phyloP scores from a whole-genome alignment of 2,329 filamentous ascomycete genomes.

The Pyricularia sp. region DNA sequence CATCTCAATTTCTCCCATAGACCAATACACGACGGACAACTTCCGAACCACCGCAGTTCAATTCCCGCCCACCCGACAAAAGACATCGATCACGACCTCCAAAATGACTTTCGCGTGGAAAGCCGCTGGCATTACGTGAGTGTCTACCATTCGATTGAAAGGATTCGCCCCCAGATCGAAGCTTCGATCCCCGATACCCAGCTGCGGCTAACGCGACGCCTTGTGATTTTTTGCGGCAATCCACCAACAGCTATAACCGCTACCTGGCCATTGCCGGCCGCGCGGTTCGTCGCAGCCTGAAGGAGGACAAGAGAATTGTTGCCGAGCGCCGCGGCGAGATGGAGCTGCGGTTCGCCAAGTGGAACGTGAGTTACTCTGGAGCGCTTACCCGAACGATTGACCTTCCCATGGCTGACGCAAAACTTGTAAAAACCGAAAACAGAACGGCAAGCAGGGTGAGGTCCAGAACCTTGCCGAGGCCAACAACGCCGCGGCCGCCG shows the following conservation, averaged over 20 bases:
- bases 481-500: slow-evolving; percentile 31
- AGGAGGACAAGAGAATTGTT: slow-evolving; percentile 81
- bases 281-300: slow-evolving; percentile 91
- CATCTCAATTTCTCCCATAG: slow-evolving; percentile 12
- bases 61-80: slow-evolving; percentile 19
- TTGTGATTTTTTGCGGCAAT: background rate
- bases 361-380: slow-evolving; percentile 63
- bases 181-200: background rate
- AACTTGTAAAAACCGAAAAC: slow-evolving; percentile 23
- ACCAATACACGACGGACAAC: background rate
- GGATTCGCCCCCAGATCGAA: background rate
- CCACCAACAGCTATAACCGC: slow-evolving; percentile 82
- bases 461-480: slow-evolving; percentile 58
- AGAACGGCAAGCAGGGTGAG: slow-evolving; percentile 97
- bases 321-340: slow-evolving; percentile 86
- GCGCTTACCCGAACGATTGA: background rate
- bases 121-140: slow-evolving; percentile 92
- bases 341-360: slow-evolving; percentile 87
- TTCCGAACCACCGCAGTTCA: slow-evolving; percentile 1
- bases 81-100: slow-evolving; percentile 25
- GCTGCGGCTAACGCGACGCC: slow-evolving; percentile 7
- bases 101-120: slow-evolving; percentile 98
- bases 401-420: background rate
- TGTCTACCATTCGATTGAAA: slow-evolving; percentile 14
- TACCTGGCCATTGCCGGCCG: slow-evolving; percentile 94